Evolutionary conservation across 345 rosid genomes (phyloP).

Genomic region (Eucalyptus sp.): DNA sequence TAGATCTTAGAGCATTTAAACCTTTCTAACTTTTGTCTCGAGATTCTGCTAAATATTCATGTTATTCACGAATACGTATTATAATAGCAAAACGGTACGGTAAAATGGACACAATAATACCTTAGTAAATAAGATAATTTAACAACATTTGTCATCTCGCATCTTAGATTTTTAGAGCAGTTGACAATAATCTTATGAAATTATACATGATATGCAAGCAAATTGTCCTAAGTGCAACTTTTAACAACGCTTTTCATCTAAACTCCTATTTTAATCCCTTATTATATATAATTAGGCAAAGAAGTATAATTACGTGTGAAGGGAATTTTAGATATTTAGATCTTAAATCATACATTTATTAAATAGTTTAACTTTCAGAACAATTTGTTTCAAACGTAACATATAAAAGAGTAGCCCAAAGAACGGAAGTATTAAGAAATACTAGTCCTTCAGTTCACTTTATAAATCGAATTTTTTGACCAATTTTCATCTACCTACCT

Average conservation of each 20-base stretch:
- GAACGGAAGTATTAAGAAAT: background rate
- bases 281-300: background rate
- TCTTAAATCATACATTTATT: background rate
- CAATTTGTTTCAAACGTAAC: background rate
- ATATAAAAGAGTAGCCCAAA: background rate
- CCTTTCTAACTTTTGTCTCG: background rate
- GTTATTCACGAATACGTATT: background rate
- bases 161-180: background rate
- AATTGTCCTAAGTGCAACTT: background rate
- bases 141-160: background rate
- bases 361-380: background rate
- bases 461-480: background rate
- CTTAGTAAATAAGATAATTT: background rate
- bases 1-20: background rate
- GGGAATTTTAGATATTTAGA: background rate
- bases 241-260: background rate
- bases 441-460: background rate
- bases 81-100: rapidly evolving
- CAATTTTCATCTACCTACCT: background rate
- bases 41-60: background rate
- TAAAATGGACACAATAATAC: background rate
- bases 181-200: background rate
- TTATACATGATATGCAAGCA: background rate
- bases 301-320: background rate
- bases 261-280: background rate